Percentiles rank a stretch among this genome's conserved stretches.
Evolutionary conservation across 768 basidiomycete species (phyloP).

Genomic region (Neoboletus subvelutipes): DNA sequence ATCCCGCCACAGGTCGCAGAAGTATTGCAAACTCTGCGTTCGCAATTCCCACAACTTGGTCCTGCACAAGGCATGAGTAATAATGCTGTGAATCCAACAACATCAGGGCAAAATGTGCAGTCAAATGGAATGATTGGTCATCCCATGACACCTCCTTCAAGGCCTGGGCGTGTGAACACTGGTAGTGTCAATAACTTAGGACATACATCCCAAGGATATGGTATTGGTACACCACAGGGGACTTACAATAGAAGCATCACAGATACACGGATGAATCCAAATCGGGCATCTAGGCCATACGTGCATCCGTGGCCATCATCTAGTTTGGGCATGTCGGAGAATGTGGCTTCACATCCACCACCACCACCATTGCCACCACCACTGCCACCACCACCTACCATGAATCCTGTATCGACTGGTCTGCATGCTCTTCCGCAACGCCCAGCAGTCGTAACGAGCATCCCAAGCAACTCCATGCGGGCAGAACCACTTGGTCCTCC

Average conservation of each 20-base stretch:
- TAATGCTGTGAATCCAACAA: background rate
- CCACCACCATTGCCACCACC: background rate
- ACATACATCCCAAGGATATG: conserved; percentile 1
- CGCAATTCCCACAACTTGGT: conserved; percentile 15
- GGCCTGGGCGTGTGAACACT: background rate
- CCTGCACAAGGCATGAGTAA: conserved; percentile 1
- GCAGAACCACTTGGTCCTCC: conserved; percentile 19
- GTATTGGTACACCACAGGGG: conserved; percentile 7
- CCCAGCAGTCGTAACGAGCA: background rate
- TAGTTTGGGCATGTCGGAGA: conserved; percentile 2
- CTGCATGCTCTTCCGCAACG: conserved; percentile 21
- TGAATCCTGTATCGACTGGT: background rate
- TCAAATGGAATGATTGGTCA: background rate
- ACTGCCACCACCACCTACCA: background rate
- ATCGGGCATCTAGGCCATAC: background rate
- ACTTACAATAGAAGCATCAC: background rate
- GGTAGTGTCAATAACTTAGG: background rate
- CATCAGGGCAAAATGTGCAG: background rate
- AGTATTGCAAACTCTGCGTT: conserved; percentile 17
- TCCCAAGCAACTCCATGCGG: conserved; percentile 13
- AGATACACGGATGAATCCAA: background rate
- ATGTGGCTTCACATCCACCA: background rate
- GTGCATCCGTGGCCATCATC: conserved; percentile 1
- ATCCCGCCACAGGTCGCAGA: conserved; percentile 11
- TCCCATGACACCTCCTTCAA: background rate